Conservation (phyloP, 1,284 basidiomycete species). For the Malassezia nana region DNA sequence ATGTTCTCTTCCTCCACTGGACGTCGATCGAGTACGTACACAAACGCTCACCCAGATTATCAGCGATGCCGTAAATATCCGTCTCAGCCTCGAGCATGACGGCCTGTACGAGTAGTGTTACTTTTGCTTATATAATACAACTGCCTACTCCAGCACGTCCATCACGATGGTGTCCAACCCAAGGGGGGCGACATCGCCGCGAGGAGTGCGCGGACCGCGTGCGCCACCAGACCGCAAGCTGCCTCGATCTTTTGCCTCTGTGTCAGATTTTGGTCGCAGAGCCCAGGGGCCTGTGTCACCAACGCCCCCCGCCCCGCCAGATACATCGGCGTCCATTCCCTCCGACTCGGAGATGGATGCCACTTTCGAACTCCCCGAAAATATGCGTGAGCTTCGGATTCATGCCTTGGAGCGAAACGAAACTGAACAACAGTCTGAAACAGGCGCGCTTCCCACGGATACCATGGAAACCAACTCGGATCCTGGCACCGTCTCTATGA, state of each 20-base stretch:
- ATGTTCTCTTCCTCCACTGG: constrained; percentile 40
- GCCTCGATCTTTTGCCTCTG: background rate
- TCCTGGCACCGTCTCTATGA: background rate
- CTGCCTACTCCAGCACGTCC: too few species aligned
- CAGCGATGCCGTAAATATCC: constrained; percentile 45
- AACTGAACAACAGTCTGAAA: background rate
- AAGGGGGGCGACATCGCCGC: background rate
- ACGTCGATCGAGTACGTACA: constrained; percentile 36
- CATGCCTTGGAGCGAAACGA: constrained; percentile 1
- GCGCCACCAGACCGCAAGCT: background rate
- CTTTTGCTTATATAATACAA: constrained; percentile 1
- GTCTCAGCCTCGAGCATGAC: constrained; percentile 34
- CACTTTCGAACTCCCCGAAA: background rate
- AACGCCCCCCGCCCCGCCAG: too few species aligned
- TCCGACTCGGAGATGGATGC: background rate
- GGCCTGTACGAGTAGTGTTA: constrained; percentile 9
- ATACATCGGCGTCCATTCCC: background rate
- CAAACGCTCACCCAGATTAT: constrained; percentile 26
- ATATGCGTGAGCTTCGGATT: constrained; percentile 8
- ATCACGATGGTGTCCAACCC: background rate
- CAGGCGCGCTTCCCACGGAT: background rate
- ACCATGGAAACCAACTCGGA: background rate
- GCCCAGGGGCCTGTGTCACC: background rate
- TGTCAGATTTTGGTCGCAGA: background rate
- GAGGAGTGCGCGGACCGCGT: constrained; percentile 1